These are phyloP conservation scores for Magnusiomyces ingens DNA, from an alignment of 1,139 yeast genomes.

Conservation along the genomic window DNA sequence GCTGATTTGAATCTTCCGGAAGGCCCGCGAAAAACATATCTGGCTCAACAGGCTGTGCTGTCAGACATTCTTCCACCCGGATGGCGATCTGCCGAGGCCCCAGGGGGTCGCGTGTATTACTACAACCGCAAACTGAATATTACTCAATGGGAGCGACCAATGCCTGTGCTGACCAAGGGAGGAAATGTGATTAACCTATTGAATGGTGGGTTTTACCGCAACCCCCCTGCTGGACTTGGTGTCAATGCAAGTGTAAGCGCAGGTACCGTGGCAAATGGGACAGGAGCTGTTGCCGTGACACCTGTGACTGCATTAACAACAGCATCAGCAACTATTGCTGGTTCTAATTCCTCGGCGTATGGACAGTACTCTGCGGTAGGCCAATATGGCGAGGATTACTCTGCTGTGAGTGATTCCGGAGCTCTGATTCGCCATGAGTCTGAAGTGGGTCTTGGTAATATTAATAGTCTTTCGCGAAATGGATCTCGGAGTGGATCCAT, in stretches of 20 bases:
- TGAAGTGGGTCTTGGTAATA: no score
- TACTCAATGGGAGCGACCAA: slow-evolving; percentile 58
- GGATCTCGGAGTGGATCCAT: no score
- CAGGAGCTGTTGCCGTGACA: slow-evolving; percentile 18
- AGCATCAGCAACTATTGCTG: no score
- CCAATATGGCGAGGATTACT: no score
- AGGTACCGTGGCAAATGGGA: slow-evolving; percentile 18
- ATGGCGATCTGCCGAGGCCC: slow-evolving; percentile 34
- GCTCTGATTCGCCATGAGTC: no score
- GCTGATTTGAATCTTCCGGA: slow-evolving; percentile 6
- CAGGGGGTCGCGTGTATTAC: slow-evolving; percentile 41
- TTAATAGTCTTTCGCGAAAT: no score
- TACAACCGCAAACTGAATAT: slow-evolving; percentile 43
- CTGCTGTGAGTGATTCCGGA: no score
- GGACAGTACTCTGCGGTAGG: no score
- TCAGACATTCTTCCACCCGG: slow-evolving; percentile 30
- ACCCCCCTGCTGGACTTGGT: slow-evolving; percentile 8
- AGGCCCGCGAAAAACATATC: slow-evolving; percentile 3
- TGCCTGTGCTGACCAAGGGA: not conserved
- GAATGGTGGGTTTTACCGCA: slow-evolving; percentile 9
- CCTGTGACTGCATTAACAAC: slow-evolving; percentile 17
- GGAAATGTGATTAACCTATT: no score
- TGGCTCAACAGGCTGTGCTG: not conserved
- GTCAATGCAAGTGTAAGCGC: slow-evolving; percentile 16
- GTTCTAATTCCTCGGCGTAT: no score